A percentile compares a stretch with the other conserved stretches of the same genome.
phyloP scores from a whole-genome alignment of 1,284 basidiomycete species.

The Pterulicium gracile region DNA sequence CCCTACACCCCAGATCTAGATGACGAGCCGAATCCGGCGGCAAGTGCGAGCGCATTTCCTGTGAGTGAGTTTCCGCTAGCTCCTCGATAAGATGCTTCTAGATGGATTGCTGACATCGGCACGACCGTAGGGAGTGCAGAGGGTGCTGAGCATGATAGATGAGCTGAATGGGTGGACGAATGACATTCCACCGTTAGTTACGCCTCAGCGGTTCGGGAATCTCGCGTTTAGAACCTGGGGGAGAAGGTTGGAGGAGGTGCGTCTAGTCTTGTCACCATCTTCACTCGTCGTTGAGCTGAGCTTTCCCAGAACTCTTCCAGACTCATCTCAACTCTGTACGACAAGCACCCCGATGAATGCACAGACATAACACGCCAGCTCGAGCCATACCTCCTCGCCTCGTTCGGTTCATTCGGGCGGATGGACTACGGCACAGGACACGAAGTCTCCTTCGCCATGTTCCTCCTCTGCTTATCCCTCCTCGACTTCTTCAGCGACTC shows the following conservation, averaged over 20 bases:
- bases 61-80: background rate
- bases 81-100: background rate
- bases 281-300: too few relatives aligned
- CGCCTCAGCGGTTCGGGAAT: conserved; percentile 91
- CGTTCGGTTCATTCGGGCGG: conserved; percentile 86
- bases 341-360: background rate
- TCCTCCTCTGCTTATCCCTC: conserved; percentile 59
- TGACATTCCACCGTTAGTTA: conserved; percentile 69
- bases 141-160: conserved; percentile 51
- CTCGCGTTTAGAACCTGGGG: conserved; percentile 89
- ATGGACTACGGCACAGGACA: conserved; percentile 98
- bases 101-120: background rate
- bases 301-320: background rate
- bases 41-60: background rate
- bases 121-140: conserved; percentile 5
- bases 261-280: too few relatives aligned
- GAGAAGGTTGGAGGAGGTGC: conserved; percentile 64
- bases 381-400: conserved; percentile 68
- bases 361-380: conserved; percentile 42
- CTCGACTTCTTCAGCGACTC: conserved; percentile 40
- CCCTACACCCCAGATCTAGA: background rate
- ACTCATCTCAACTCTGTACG: background rate
- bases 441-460: conserved; percentile 81
- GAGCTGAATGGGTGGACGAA: conserved; percentile 72
- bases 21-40: background rate